phyloP scores from a whole-genome alignment of 1,284 basidiomycete genomes.

The Somion occarium region DNA sequence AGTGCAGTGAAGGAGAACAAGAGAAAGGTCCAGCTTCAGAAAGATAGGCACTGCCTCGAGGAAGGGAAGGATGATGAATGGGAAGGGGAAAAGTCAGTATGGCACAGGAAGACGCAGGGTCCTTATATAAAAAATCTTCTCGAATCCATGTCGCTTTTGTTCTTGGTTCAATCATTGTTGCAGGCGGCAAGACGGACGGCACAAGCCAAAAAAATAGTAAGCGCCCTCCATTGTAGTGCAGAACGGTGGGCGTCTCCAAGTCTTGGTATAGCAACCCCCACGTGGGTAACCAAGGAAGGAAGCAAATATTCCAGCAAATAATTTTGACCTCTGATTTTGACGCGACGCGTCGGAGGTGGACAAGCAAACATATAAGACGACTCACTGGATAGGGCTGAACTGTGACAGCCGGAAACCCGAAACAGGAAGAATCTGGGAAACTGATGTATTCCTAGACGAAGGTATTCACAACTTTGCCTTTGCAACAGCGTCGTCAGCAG shows the following conservation, averaged over 20 bases:
- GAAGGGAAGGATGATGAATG: slow-evolving; percentile 13
- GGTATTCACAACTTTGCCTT: slow-evolving; percentile 29
- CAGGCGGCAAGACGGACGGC: not conserved
- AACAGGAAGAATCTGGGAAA: no score
- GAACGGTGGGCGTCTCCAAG: not conserved
- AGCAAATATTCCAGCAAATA: not conserved
- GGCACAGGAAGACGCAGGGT: not conserved
- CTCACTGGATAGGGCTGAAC: not conserved
- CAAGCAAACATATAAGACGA: no score
- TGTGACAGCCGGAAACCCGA: no score
- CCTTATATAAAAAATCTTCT: slow-evolving; percentile 12
- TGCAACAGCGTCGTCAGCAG: slow-evolving; percentile 28
- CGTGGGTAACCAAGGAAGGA: not conserved
- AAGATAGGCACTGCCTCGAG: slow-evolving; percentile 20
- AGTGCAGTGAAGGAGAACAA: slow-evolving; percentile 17
- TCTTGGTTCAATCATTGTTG: not conserved
- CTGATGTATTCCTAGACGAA: no score
- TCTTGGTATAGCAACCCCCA: slow-evolving; percentile 1
- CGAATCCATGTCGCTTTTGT: not conserved
- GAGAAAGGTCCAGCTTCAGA: slow-evolving; percentile 28
- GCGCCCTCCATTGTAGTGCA: not conserved
- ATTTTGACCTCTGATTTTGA: no score
- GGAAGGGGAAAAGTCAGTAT: slow-evolving; percentile 8
- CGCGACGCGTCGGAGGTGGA: not conserved
- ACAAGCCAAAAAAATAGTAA: not conserved